Base-by-base conservation (phyloP, 2,329 filamentous ascomycete genomes). In the Blastomyces parvus region DNA sequence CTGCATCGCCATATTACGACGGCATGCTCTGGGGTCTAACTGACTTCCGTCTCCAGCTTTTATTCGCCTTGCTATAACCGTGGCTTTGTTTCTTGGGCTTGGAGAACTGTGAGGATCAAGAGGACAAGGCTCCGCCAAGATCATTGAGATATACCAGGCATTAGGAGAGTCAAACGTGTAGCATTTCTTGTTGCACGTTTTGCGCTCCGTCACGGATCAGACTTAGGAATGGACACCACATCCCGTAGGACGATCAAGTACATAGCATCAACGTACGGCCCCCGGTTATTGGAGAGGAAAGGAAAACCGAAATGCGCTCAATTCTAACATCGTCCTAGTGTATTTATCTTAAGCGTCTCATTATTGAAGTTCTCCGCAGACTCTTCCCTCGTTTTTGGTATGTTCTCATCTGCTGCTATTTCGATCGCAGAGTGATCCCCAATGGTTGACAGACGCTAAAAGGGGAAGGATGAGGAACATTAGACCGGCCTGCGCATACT, bases 401-500 rank as follows among this genome's bases (percentile, higher is more conserved):
- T 44, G 22, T 59, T 17, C n/a, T 48, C 27, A 17, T 14, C 9
- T 22, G 38, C 38, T 42, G 63, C 33, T 30, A n/a, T 40, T 52
- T 22, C 30, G 58, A 59, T 46, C 44, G 9, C n/a, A 3, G 46
- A 25, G 63, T 9, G 46, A 22, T 48, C n/a, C 22, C 19, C 38
- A 40, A 30, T 44, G 19, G 17, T 19, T 27, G 61, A 56, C 63
- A 62, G 50, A 62, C 22, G 63, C 69, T 70, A 58, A 70, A 61
- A 30, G 11, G 14, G 8, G 17, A 55, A 33, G 52, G 25, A 36
- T 30, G 7, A 36, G 14, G 27, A 55, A 33, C 56, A 42, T 38
- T 63, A 80, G 81, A 81, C 66, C 78, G 77, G 59, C 80, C 81
- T 3, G 66, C 80, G 17, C 78, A 79, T 66, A 75, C 79, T 7